Evolutionary conservation across 306 rosid genomes (phyloP).

Genomic region (Pyrus betulifolia): DNA sequence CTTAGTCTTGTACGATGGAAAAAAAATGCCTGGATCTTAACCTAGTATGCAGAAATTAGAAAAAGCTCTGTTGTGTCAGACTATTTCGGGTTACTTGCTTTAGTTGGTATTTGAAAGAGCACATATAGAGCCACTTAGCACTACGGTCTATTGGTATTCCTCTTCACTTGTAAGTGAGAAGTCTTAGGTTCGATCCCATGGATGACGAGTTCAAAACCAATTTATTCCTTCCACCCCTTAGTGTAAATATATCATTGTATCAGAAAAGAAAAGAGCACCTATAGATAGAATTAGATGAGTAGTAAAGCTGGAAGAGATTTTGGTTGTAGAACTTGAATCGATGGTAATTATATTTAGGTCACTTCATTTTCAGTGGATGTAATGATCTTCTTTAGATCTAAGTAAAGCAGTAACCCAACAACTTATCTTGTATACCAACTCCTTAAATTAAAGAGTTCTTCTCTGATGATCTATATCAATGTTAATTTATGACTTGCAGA

Average conservation of each 20-base stretch:
- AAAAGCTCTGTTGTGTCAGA: neutral
- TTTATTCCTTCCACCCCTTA: too few relatives aligned
- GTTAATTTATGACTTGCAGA: conserved; percentile 43
- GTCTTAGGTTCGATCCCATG: too few relatives aligned
- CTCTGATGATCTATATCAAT: neutral
- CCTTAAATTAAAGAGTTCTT: neutral
- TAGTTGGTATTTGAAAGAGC: neutral
- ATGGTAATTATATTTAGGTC: too few relatives aligned
- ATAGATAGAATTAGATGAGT: neutral
- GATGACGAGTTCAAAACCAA: too few relatives aligned
- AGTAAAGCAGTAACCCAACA: too few relatives aligned
- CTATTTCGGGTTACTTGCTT: neutral
- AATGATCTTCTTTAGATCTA: neutral
- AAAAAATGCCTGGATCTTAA: neutral
- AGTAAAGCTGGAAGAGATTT: neutral
- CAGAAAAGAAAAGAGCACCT: neutral
- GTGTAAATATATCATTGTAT: too few relatives aligned
- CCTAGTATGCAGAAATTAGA: neutral
- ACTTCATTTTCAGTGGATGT: neutral
- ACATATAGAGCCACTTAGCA: too few relatives aligned
- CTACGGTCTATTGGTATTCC: too few relatives aligned
- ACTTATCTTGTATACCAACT: too few relatives aligned
- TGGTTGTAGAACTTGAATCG: neutral
- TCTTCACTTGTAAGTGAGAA: too few relatives aligned
- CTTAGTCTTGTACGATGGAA: neutral